Conservation (phyloP, 352 stramenopile species). For the Pythium aquatile region DNA sequence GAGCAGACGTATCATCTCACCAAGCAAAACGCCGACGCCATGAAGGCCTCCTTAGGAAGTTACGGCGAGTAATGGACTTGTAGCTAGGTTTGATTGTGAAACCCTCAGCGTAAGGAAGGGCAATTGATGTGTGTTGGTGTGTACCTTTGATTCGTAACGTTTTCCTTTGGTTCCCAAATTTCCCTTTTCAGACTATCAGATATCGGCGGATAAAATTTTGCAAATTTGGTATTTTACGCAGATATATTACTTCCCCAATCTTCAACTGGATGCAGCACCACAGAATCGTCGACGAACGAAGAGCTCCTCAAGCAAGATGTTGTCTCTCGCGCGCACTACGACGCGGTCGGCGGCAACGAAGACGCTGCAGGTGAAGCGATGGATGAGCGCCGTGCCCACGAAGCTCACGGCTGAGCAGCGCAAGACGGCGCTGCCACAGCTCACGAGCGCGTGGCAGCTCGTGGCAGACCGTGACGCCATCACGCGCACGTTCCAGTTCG, state of each 20-base stretch:
- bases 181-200: neutral
- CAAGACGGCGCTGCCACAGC: conserved; percentile 33
- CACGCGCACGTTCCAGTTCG: conserved; percentile 78
- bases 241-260: neutral
- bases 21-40: conserved; percentile 2
- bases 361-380: conserved; percentile 11
- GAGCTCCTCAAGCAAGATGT: neutral
- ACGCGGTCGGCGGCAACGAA: conserved; percentile 4
- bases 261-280: conserved; percentile 3
- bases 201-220: neutral
- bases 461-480: conserved; percentile 79
- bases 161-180: neutral
- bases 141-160: too few relatives aligned
- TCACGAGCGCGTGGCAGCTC: conserved; percentile 49
- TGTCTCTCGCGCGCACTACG: neutral
- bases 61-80: neutral
- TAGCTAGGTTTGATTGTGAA: too few relatives aligned
- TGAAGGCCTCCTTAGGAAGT: neutral
- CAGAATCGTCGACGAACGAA: conserved; percentile 8
- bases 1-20: conserved; percentile 15
- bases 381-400: conserved; percentile 38
- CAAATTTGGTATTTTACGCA: neutral
- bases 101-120: too few relatives aligned
- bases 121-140: too few relatives aligned
- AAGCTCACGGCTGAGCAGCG: conserved; percentile 52